Evolutionary conservation across 345 rosid species (phyloP), one percentile per base, ranked within the genome.

Genomic region (Heritiera fomes): DNA sequence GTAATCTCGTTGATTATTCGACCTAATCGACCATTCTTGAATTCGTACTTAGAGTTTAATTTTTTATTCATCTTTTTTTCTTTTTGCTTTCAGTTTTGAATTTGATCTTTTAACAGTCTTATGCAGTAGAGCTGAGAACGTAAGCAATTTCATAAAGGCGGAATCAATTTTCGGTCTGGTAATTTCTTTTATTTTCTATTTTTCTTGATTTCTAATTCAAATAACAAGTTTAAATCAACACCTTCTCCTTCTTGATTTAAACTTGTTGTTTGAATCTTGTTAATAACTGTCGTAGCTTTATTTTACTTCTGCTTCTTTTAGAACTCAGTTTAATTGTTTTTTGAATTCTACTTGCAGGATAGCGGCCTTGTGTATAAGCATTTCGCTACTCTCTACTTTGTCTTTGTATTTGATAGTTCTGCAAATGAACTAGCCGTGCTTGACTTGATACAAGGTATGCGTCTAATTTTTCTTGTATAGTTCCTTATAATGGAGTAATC

Each of bases 341-440:
- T 73, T 20, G 12, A 61, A 58, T 30, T 71, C 60, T 59, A 14
- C 79, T 67, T 82, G 79, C 92, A 95, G 98, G 93, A 87, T 32
- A 79, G 89, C 52, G 88, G 92, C 72, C 91, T 95, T 73, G 99
- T 92, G 6, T 93, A 95, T 86, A 95, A 95, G 80, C 99, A 95
- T 80, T 93, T 76, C 63, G 98, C 98, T 34, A 95, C 99, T 78
- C 89, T 95, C 45, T 95, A 95, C 81, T 90, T 95, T 62, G 94
- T 93, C 38, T 88, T 92, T 41, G 87, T 93, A 20, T 95, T 92
- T 80, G 98, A 95, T 87, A 80, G 90, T 47, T 91, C 91, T 8
- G 99, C 93, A 84, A 95, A 93, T 84, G 99, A 93, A 84, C 96
- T 95, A 67, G 99, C 98, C 7, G 89, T 95, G 94, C 99, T 95